Percentiles rank a stretch among this genome's conserved stretches.
These are phyloP conservation scores for Glycine latifolia DNA, from an alignment of 306 rosid species.

Conservation along the genomic window DNA sequence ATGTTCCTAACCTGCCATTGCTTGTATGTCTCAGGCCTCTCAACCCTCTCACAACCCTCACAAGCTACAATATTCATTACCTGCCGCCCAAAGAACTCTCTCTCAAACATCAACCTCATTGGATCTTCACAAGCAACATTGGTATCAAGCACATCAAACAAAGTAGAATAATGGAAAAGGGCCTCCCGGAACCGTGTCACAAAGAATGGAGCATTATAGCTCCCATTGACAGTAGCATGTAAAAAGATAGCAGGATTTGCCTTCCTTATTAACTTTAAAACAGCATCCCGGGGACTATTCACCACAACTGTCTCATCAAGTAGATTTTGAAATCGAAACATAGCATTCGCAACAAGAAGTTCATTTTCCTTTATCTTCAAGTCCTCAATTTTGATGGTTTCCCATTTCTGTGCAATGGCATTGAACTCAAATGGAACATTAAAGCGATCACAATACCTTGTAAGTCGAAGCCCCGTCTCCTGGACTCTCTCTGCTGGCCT, in stretches of 20 bases:
- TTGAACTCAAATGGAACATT: slow-evolving; percentile 57
- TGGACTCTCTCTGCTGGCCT: slow-evolving; percentile 55
- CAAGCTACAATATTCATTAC: slow-evolving; percentile 67
- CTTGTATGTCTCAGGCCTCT: slow-evolving; percentile 59
- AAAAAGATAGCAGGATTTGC: slow-evolving; percentile 59
- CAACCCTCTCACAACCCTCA: slow-evolving; percentile 62
- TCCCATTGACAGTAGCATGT: slow-evolving; percentile 55
- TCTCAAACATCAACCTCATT: slow-evolving; percentile 64
- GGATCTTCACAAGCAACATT: slow-evolving; percentile 53
- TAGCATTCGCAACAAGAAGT: slow-evolving; percentile 59
- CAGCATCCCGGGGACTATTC: slow-evolving; percentile 68
- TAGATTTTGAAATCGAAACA: slow-evolving; percentile 58
- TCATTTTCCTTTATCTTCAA: slow-evolving; percentile 59
- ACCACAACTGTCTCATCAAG: slow-evolving; percentile 66
- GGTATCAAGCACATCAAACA: slow-evolving; percentile 67
- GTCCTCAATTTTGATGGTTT: slow-evolving; percentile 62
- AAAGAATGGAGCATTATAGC: slow-evolving; percentile 72
- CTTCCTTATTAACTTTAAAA: slow-evolving; percentile 60
- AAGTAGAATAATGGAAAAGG: slow-evolving; percentile 65
- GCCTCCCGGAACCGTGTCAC: slow-evolving; percentile 76
- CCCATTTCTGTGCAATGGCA: slow-evolving; percentile 73
- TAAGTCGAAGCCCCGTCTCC: slow-evolving; percentile 54
- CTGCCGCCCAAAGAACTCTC: slow-evolving; percentile 63
- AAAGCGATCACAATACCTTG: slow-evolving; percentile 66
- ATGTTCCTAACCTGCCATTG: slow-evolving; percentile 67